These are phyloP conservation scores for Curvularia spicifera DNA, from an alignment of 2,329 filamentous ascomycete genomes.

Conservation along the genomic window DNA sequence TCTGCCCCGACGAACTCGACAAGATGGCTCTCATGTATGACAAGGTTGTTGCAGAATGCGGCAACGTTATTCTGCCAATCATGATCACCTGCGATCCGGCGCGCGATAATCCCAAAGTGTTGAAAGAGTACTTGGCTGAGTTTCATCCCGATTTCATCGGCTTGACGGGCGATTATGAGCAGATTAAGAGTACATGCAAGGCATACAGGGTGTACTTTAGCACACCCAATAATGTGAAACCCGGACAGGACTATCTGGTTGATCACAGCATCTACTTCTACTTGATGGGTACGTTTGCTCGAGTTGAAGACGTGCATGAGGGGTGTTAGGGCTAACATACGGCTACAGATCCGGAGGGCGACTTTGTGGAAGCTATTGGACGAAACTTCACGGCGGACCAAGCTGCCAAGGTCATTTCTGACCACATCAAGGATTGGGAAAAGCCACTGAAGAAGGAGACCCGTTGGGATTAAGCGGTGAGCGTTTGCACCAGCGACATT, in stretches of 20 bases:
- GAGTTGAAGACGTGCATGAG: background rate
- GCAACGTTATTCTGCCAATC: slow-evolving; percentile 70
- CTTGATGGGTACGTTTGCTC: slow-evolving; percentile 73
- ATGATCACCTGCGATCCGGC: slow-evolving; percentile 97
- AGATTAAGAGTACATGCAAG: slow-evolving; percentile 94
- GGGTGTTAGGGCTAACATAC: slow-evolving; percentile 25
- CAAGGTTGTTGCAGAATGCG: slow-evolving; percentile 58
- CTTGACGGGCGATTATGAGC: slow-evolving; percentile 89
- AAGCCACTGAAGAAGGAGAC: slow-evolving; percentile 59
- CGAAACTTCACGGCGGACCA: slow-evolving; percentile 90
- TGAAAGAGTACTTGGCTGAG: slow-evolving; percentile 85
- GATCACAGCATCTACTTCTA: slow-evolving; percentile 99
- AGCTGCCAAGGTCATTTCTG: slow-evolving; percentile 80
- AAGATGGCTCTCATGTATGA: slow-evolving; percentile 99
- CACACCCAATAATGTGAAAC: slow-evolving; percentile 84
- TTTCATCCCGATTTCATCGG: slow-evolving; percentile 89
- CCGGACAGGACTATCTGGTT: slow-evolving; percentile 94
- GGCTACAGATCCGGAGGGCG: slow-evolving; percentile 82
- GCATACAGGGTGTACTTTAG: slow-evolving; percentile 97
- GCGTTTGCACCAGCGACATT: background rate
- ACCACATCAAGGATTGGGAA: slow-evolving; percentile 83
- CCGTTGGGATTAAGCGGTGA: slow-evolving; percentile 31
- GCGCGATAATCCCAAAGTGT: slow-evolving; percentile 82
- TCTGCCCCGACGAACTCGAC: slow-evolving; percentile 98
- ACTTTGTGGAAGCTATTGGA: slow-evolving; percentile 97